phyloP scores from a whole-genome alignment of 2,329 filamentous ascomycete species.

The Aspergillus udagawae region DNA sequence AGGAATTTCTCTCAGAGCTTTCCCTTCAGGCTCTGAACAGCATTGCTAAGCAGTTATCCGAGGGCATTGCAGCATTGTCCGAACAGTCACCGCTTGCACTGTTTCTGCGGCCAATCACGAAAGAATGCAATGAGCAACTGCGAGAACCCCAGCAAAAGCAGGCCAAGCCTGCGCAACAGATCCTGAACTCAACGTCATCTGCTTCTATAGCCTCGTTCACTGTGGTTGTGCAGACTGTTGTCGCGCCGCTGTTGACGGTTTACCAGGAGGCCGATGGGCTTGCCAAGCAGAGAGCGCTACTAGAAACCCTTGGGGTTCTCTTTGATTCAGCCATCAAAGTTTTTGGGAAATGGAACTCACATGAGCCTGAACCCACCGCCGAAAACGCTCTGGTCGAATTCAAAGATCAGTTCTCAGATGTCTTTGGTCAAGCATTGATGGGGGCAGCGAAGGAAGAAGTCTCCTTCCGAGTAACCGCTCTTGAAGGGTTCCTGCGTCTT shows the following conservation, averaged over 20 bases:
- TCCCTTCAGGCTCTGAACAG: conserved; percentile 53
- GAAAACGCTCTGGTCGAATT: conserved; percentile 46
- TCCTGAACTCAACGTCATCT: conserved; percentile 54
- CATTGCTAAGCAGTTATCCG: conserved; percentile 54
- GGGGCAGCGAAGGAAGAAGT: conserved; percentile 49
- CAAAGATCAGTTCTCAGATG: conserved; percentile 49
- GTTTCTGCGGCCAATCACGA: conserved; percentile 59
- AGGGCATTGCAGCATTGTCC: conserved; percentile 33
- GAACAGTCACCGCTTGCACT: conserved; percentile 44
- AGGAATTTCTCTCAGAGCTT: conserved; percentile 60
- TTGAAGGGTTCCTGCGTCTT: conserved; percentile 46
- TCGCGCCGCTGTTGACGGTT: conserved; percentile 56
- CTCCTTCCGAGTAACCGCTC: conserved; percentile 47
- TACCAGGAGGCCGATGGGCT: conserved; percentile 61
- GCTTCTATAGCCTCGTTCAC: conserved; percentile 54
- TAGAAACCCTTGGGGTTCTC: conserved; percentile 58
- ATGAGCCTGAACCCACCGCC: conserved; percentile 32
- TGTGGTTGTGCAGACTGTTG: conserved; percentile 52
- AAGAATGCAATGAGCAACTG: conserved; percentile 65
- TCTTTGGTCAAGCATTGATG: conserved; percentile 55
- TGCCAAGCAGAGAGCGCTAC: conserved; percentile 58
- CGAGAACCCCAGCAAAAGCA: conserved; percentile 67
- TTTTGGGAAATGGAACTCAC: conserved; percentile 53
- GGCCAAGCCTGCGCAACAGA: conserved; percentile 60
- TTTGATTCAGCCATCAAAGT: conserved; percentile 55